Base-by-base conservation (phyloP, 2,329 filamentous ascomycete species). In the Aureobasidium mangrovei region DNA sequence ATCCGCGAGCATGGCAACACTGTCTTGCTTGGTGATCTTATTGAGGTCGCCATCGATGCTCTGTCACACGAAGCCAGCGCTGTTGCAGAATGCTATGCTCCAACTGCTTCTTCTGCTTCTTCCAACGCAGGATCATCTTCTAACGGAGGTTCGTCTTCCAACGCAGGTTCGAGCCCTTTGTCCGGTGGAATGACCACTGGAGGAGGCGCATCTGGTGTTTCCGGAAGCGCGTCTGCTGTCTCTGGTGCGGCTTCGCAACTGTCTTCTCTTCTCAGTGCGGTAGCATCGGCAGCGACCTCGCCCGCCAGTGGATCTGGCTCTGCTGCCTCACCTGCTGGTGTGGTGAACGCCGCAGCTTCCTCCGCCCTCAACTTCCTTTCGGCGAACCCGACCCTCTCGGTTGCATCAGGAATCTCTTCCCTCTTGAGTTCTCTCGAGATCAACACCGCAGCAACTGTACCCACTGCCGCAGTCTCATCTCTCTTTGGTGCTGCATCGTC, bases 1-100 rank as follows among this genome's bases (percentile, higher is more conserved):
- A 54, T 54, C 28, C 47, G 12, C 7, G 18, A 47, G 29, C 36
- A 47, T 33, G 53, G 53, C 18, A 54, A 54, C 31, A 54, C 48
- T 10, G 28, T 8, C 18, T 36, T 54, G 43, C 43, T 54, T 29
- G 43, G 42, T 33, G 53, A 54, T 7, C 38, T 54, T 4, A 7
- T 54, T 5, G 53, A 54, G 28, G 38, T 54, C 36, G 53, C 53
- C n/a, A 7, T 48, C 7, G 31, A 43, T 7, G 31, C 43, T 24
- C n/a, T 54, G 7, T 31, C 27, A 2, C 29, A 35, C 7, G 43
- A 54, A 12, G 53, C 53, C 9, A 33, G 24, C 2, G 53, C 43
- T 26, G 53, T 54, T 28, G 43, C 36, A 4, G 26, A 54, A 26
- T 54, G 53, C 6, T 46, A 46, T 35, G 42, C 45, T 28, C 29